Evolutionary conservation across 805 yeast species (phyloP).

Genomic region (Ogataea nitratoaversa): DNA sequence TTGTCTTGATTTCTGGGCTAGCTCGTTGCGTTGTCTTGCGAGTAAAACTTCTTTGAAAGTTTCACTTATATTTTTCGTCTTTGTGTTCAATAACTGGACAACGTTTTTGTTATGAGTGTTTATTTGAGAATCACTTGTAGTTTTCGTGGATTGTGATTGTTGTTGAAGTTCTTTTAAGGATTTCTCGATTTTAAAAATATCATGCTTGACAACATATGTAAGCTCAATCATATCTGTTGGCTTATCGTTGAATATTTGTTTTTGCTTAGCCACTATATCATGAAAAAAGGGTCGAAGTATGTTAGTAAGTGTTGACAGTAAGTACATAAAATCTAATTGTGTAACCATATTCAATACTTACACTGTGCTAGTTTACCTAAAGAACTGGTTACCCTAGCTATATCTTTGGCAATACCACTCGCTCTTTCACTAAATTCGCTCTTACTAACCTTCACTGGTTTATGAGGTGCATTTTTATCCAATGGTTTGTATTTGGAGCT

Average conservation of each 20-base stretch:
- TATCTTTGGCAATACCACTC: slow-evolving; percentile 79
- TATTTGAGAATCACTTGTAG: slow-evolving; percentile 54
- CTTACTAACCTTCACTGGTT: slow-evolving; percentile 30
- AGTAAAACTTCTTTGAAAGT: slow-evolving; percentile 89
- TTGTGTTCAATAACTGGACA: slow-evolving; percentile 78
- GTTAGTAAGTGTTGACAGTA: background rate
- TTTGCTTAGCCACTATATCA: slow-evolving; percentile 65
- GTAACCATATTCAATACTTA: slow-evolving; percentile 15
- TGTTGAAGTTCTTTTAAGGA: slow-evolving; percentile 58
- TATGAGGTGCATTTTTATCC: slow-evolving; percentile 10
- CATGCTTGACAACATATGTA: slow-evolving; percentile 84
- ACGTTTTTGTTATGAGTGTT: slow-evolving; percentile 79
- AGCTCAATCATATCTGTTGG: slow-evolving; percentile 92
- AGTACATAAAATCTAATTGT: background rate
- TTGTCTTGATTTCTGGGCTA: slow-evolving; percentile 73
- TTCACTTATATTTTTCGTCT: slow-evolving; percentile 87
- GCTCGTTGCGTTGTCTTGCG: slow-evolving; percentile 77
- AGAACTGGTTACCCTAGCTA: slow-evolving; percentile 78
- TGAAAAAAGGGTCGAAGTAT: background rate
- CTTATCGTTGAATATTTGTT: slow-evolving; percentile 88
- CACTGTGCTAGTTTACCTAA: slow-evolving; percentile 66
- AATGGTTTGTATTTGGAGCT: slow-evolving; percentile 18
- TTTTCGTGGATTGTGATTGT: slow-evolving; percentile 37
- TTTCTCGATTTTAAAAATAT: slow-evolving; percentile 75
- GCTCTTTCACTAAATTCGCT: slow-evolving; percentile 72